Evolutionary conservation across 371 early-diverging fungal genomes (phyloP), one percentile per base, ranked within the genome.

Genomic region (Mortierella sp.): DNA sequence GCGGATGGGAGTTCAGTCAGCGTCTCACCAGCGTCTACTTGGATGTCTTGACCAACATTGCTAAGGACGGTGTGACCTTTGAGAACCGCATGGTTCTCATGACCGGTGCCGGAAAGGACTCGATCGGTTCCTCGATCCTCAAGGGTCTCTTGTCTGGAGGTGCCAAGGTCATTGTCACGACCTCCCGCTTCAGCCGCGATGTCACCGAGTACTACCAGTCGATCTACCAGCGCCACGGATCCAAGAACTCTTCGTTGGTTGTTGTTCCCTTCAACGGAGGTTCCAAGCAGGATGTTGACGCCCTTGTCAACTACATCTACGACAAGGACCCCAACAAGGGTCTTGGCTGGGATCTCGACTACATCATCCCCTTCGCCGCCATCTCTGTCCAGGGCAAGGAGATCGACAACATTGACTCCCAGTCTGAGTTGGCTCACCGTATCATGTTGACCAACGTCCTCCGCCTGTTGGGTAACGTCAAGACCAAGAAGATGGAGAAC

Each of bases 211-310:
- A 96, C 90, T 98, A 96, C 94, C 97, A 96, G 85, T 83, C 89
- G 59, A 94, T 97, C 87, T 98, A 96, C 90, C 95, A 96, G 82
- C 88, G 90, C 40, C 93, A 93, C 82, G 99, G 99, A 34, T 94
- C 98, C 59, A 95, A 95, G 89, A 97, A 97, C 50, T 93, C 96
- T 6, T 91, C 93, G 64, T 91, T 98, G 64, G 90, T 98, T 31
- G 95, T 98, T n/a, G 96, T 98, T 54, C 99, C 99, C 40, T 98
- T 97, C 93, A 98, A 98, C 89, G 97, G 96, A 79, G 98, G 94
- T 70, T 97, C 98, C 26, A 91, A 93, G 87, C 92, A 93, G 80
- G 99, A 98, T 89, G 93, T 95, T 31, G 90, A 93, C 74, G 90
- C 92, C 31, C 88, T 98, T 13, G 91, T 98, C 71, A 89, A 95